These are phyloP conservation scores for Sungouiella blattae DNA, from an alignment of 805 yeast genomes.

Conservation along the genomic window DNA sequence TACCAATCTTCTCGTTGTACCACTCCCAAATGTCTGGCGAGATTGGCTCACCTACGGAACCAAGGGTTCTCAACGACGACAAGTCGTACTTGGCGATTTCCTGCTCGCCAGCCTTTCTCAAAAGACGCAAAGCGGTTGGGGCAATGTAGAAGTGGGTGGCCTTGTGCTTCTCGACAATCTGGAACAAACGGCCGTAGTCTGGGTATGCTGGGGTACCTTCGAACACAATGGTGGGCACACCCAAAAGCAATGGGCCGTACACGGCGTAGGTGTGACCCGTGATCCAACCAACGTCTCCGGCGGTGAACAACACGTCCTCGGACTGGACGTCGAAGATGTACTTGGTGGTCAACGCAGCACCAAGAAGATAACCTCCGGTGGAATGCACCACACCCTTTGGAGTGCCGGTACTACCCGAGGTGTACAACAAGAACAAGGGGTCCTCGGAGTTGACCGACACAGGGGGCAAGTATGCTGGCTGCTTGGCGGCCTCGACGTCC, in stretches of 20 bases:
- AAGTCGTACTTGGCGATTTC: constrained; percentile 61
- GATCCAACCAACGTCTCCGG: constrained; percentile 91
- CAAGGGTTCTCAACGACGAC: constrained; percentile 63
- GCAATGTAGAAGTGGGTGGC: constrained; percentile 82
- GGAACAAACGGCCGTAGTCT: constrained; percentile 75
- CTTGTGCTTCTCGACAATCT: constrained; percentile 64
- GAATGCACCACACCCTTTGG: constrained; percentile 85
- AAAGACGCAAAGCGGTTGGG: constrained; percentile 75
- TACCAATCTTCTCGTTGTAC: constrained; percentile 72
- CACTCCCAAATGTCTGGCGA: constrained; percentile 87
- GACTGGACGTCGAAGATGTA: constrained; percentile 74
- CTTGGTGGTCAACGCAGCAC: constrained; percentile 69
- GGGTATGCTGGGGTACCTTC: constrained; percentile 91
- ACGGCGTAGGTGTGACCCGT: constrained; percentile 84
- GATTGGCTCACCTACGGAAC: constrained; percentile 85
- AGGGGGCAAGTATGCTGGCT: constrained; percentile 68
- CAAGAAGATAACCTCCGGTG: constrained; percentile 75
- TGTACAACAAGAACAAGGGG: constrained; percentile 74
- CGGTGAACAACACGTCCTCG: constrained; percentile 74
- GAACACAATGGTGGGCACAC: constrained; percentile 75
- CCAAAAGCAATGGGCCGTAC: constrained; percentile 74
- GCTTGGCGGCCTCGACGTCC: constrained; percentile 66
- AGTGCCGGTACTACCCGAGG: constrained; percentile 85
- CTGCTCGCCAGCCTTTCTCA: constrained; percentile 69
- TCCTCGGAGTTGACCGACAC: constrained; percentile 76